A percentile compares a stretch with the other conserved stretches of the same genome.
Conservation (phyloP, 164 flowering plant species). For the Magnolia changhungtana region DNA sequence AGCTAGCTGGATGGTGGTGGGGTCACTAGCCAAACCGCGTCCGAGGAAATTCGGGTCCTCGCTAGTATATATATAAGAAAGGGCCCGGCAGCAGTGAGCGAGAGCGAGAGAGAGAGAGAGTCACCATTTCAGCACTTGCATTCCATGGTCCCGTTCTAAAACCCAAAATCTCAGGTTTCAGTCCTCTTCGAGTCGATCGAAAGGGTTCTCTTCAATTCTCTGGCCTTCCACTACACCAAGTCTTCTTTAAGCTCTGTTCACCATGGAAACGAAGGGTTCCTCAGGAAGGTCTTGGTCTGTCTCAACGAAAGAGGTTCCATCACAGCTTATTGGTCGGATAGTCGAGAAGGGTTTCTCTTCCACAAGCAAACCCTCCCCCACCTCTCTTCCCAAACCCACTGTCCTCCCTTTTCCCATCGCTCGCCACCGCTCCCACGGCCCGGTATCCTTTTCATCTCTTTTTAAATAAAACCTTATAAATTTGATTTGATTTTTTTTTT, state of each 20-base stretch:
- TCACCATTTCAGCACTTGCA: not conserved
- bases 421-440: slow-evolving; percentile 94
- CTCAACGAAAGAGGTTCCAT: slow-evolving; percentile 18
- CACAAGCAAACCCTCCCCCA: slow-evolving; percentile 11
- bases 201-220: not conserved
- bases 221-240: not conserved
- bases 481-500: too few species aligned
- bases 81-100: not conserved
- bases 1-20: too few species aligned
- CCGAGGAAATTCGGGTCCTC: too few species aligned
- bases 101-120: not conserved
- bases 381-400: slow-evolving; percentile 56
- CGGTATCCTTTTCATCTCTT: slow-evolving; percentile 40
- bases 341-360: slow-evolving; percentile 69
- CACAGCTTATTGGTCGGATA: slow-evolving; percentile 53
- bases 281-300: not conserved
- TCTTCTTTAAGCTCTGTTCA: not conserved
- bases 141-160: not conserved
- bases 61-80: not conserved
- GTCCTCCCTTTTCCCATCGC: slow-evolving; percentile 92
- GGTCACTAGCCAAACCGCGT: too few species aligned
- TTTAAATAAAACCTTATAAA: too few species aligned
- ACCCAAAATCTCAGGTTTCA: not conserved
- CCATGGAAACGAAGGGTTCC: not conserved
- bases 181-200: not conserved